Conservation (phyloP, 2,329 filamentous ascomycete species). For the Basipetospora chlamydospora region DNA sequence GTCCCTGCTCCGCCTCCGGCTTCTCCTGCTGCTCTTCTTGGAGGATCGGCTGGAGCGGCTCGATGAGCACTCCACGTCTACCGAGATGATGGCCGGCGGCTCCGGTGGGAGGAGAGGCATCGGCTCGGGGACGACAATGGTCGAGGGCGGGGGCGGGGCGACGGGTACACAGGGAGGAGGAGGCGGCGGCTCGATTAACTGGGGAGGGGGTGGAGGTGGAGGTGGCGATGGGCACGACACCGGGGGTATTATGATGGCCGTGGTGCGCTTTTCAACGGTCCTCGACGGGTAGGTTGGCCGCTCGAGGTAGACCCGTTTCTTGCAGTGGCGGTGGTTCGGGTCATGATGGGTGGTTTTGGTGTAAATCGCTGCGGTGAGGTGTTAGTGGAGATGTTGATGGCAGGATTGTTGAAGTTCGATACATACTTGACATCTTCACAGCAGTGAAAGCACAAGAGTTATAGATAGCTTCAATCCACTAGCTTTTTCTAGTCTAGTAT, state of each 20-base stretch:
- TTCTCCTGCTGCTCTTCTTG: conserved; percentile 7
- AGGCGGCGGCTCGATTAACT: conserved; percentile 2
- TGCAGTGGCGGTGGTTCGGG: background rate
- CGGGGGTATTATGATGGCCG: conserved; percentile 1
- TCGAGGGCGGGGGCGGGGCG: background rate
- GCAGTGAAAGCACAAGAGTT: too few species aligned
- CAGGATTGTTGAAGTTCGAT: too few species aligned
- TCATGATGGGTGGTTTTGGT: background rate
- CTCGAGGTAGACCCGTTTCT: conserved; percentile 5
- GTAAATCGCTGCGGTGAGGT: background rate
- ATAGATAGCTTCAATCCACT: too few species aligned
- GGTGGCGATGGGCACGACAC: background rate
- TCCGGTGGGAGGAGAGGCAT: background rate
- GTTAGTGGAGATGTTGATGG: background rate
- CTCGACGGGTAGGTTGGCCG: conserved; percentile 5
- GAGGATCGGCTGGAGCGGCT: conserved; percentile 8
- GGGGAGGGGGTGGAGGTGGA: background rate
- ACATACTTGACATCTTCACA: too few species aligned
- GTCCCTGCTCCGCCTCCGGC: conserved; percentile 4
- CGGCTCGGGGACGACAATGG: background rate
- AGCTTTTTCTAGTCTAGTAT: too few species aligned
- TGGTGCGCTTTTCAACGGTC: conserved; percentile 4
- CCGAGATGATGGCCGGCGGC: conserved; percentile 1
- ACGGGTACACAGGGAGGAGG: background rate
- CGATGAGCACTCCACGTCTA: conserved; percentile 6